Conservation (phyloP, 768 basidiomycete species). For the Termitomyces sp. region DNA sequence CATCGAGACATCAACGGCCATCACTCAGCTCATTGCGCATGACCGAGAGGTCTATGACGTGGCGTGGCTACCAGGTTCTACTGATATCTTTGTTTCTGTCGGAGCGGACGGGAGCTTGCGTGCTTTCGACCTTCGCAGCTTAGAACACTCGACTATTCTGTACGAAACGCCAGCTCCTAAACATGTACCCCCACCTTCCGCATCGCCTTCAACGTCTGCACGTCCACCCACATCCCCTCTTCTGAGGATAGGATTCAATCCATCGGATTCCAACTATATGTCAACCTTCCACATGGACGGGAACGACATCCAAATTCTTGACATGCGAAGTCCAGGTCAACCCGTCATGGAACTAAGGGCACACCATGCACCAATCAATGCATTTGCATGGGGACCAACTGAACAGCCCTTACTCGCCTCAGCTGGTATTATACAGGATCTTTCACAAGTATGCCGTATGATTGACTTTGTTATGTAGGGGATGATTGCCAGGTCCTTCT, state of each 20-base stretch:
- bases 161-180: constrained; percentile 91
- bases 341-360: constrained; percentile 90
- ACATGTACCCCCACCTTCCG: constrained; percentile 54
- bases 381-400: constrained; percentile 85
- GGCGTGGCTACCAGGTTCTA: constrained; percentile 95
- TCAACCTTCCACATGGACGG: constrained; percentile 97
- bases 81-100: constrained; percentile 97
- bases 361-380: constrained; percentile 80
- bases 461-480: constrained; percentile 40
- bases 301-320: constrained; percentile 84
- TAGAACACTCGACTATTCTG: constrained; percentile 97
- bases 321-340: constrained; percentile 95
- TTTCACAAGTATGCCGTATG: not conserved
- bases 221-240: constrained; percentile 79
- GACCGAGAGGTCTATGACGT: constrained; percentile 97
- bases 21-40: constrained; percentile 97
- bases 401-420: constrained; percentile 85
- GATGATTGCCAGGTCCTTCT: constrained; percentile 94
- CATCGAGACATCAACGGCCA: constrained; percentile 87
- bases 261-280: constrained; percentile 91
- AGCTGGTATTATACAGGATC: constrained; percentile 55
- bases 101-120: constrained; percentile 96
- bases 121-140: constrained; percentile 92
- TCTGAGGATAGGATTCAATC: constrained; percentile 87
- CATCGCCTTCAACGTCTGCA: constrained; percentile 55